Conservation (phyloP, 176 grass and related monocot genomes). For the Coix lacrymajobi region DNA sequence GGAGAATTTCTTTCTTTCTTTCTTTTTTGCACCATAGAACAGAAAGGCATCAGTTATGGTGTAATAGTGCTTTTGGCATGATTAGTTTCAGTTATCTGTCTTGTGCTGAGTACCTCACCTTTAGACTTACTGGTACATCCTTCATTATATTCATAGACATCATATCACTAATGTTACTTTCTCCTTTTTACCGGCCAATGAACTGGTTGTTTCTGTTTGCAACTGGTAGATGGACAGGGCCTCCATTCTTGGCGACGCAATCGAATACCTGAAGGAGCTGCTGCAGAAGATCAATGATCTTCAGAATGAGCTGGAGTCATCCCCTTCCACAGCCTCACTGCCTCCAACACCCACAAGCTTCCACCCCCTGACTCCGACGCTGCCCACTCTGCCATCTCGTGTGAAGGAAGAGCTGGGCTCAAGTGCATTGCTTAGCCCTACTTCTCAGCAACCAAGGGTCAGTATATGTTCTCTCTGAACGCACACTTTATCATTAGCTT, state of each 20-base stretch:
- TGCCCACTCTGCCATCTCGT: conserved; percentile 63
- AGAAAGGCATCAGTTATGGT: background rate
- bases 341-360: conserved; percentile 79
- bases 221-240: conserved; percentile 89
- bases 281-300: conserved; percentile 90
- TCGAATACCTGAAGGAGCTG: conserved; percentile 96
- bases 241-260: conserved; percentile 91
- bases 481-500: background rate
- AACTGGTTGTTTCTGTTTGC: conserved; percentile 5
- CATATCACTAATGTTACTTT: background rate
- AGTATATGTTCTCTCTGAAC: conserved; percentile 6
- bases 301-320: conserved; percentile 84
- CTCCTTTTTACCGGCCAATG: background rate
- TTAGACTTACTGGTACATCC: background rate
- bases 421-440: conserved; percentile 70
- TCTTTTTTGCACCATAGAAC: background rate
- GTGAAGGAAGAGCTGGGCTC: conserved; percentile 87
- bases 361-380: conserved; percentile 81
- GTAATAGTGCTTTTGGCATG: background rate
- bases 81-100: conserved; percentile 1
- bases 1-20: background rate
- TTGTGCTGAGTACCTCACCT: conserved; percentile 3
- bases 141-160: background rate
- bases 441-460: conserved; percentile 67
- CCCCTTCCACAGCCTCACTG: conserved; percentile 58